Evolutionary conservation across 441 rosid species (phyloP), one percentile per base, ranked within the genome.

Genomic region (Gossypium laxum): DNA sequence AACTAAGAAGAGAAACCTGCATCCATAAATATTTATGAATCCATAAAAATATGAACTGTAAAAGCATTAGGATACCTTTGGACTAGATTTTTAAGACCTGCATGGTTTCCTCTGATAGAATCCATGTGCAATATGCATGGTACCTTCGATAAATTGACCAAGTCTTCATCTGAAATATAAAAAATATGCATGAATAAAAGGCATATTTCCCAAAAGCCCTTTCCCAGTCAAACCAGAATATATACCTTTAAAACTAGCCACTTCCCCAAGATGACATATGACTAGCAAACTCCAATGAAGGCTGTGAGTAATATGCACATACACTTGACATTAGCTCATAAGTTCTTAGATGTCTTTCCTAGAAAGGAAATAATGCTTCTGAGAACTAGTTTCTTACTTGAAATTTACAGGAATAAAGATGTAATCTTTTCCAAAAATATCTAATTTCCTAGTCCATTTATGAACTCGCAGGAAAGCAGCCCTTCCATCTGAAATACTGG

Each of bases 111-210:
- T 84, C 64, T 87, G 15, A 87, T 82, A 58, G 91, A 87, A 78
- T 87, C 91, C 91, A 87, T 87, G 75, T 87, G 91, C 77, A 87
- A 77, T 73, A 87, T 82, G 74, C 91, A 87, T n/a, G 91, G 89
- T 28, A 87, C 68, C 67, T 78, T 85, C 47, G 69, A 71, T 28
- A 81, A 76, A 75, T 74, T 79, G 56, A 79, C 78, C 18, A 78
- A 55, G 32, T 81, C 83, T 41, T 76, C 82, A 65, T 85, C 92
- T 86, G 81, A 64, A 78, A 15, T 4, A 17, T 15, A 22, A 41
- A 30, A 51, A 76, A 65, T 8, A 63, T 54, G 38, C 22, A 67
- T 19, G 54, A 71, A 60, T 10, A 41, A 22, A 64, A 24, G 12
- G 56, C 7, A 28, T 59, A 55, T 32, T 56, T 67, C 48, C 68